Conservation (phyloP, 345 rosid genomes). For the Carallia brachiata region DNA sequence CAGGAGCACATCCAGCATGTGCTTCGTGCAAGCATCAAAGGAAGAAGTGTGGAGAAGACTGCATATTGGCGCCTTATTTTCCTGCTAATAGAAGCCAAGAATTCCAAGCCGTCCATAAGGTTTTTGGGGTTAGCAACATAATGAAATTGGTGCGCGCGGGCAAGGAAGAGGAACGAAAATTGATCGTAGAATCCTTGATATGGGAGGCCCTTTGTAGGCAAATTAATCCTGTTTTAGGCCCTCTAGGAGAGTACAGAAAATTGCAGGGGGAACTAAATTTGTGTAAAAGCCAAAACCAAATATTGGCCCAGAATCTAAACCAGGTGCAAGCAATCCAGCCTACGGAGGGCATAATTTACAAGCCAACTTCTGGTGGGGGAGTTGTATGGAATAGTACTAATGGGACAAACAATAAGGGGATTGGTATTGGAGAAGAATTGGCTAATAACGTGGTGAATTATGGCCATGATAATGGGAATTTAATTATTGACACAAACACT, state of each 20-base stretch:
- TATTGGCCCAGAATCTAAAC: background rate
- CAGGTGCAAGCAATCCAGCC: background rate
- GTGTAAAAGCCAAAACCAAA: constrained; percentile 33
- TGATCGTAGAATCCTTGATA: constrained; percentile 54
- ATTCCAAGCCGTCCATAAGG: constrained; percentile 50
- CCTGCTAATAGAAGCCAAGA: constrained; percentile 38
- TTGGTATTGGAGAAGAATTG: too few species aligned
- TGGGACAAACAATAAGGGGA: background rate
- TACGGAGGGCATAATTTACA: too few species aligned
- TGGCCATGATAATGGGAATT: constrained; percentile 6
- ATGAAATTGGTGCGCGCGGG: constrained; percentile 50
- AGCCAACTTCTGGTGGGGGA: background rate
- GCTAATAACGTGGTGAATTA: background rate
- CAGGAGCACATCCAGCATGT: constrained; percentile 41
- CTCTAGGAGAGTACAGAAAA: constrained; percentile 56
- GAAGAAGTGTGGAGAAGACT: constrained; percentile 49
- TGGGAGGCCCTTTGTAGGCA: constrained; percentile 84
- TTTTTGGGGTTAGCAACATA: constrained; percentile 57
- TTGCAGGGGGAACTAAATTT: constrained; percentile 49
- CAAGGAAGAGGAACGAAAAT: constrained; percentile 43
- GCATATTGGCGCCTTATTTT: constrained; percentile 49
- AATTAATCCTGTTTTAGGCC: constrained; percentile 60
- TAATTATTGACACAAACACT: constrained; percentile 22
- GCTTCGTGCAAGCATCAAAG: constrained; percentile 72
- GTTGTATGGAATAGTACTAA: background rate